Base-by-base conservation (phyloP, 768 basidiomycete species). In the Podaxis rugospora region DNA sequence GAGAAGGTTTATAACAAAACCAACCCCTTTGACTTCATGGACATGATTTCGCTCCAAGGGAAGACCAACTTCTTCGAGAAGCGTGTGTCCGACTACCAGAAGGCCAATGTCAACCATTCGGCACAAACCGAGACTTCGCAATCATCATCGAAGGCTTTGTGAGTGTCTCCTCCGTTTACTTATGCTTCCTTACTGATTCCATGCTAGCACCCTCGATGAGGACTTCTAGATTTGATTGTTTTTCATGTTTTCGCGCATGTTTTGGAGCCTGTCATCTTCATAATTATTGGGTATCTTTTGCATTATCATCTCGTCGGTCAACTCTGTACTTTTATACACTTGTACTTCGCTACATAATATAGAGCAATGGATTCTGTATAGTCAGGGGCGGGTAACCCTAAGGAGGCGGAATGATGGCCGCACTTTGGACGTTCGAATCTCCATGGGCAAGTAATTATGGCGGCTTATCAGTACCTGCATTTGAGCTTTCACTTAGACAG, bases 41-140 rank as follows among this genome's bases (percentile, higher is more conserved):
- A 95, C 66, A 87, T 95, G 84, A 96, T 95, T 49, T 96, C 94
- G 4, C 77, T 97, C 10, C 91, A 95, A 74, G 95, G 96, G 61
- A 98, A 98, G 80, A 94, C 95, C 42, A 95, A 97, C 78, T 98
- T 97, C 75, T 97, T 96, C 71, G 95, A 97, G 78, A 95, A 96
- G 76, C 83, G 95, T 3, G 96, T 97, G 4, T 93, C 92, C 4
- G 90, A 92, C 28, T 92, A 92, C 65, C 79, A 87, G 10, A 90
- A 86, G 67, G 90, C 90, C 28, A 67, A 66, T 18, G 65, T 74
- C 55, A 70, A 93, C 90, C 78, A 91, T 85, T 71, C 80, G 86
- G 53, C 70, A 47, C 63, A 65, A 53, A 59, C 66, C 21, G 71
- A 71, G 56, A 46, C 65, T 51, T 55, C 66, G 37, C 58, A 68